Conservation (phyloP, 148 eudicot species). For the Pouteria glomerata region DNA sequence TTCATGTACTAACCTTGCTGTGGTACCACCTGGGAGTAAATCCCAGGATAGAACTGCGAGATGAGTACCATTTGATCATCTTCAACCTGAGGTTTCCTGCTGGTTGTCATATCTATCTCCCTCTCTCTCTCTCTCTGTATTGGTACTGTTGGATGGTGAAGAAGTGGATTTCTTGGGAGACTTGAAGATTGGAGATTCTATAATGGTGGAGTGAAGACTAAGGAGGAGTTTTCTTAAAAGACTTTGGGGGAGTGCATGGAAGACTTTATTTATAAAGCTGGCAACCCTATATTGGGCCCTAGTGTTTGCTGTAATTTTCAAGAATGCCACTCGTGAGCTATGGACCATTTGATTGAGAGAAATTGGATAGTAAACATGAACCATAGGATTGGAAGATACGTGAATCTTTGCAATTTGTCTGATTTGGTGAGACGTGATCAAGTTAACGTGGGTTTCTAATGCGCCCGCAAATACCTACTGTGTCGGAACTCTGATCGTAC, state of each 20-base stretch:
- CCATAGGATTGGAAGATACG: too few relatives aligned
- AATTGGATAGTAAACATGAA: too few relatives aligned
- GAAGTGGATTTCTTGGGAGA: constrained; percentile 12
- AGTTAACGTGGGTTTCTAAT: too few relatives aligned
- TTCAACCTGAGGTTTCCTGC: constrained; percentile 16
- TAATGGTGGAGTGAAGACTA: constrained; percentile 15
- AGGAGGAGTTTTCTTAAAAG: constrained; percentile 8
- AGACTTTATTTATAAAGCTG: constrained; percentile 25
- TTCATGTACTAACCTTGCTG: constrained; percentile 40
- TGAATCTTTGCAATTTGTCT: too few relatives aligned
- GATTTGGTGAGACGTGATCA: too few relatives aligned
- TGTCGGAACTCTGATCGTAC: too few relatives aligned
- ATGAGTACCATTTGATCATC: constrained; percentile 56
- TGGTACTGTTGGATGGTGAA: not conserved
- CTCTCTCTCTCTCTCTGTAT: constrained; percentile 11
- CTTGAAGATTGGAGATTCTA: constrained; percentile 23
- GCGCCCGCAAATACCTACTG: too few relatives aligned
- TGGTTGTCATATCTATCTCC: constrained; percentile 8
- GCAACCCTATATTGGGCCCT: not conserved
- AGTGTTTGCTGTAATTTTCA: constrained; percentile 5
- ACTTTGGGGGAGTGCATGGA: not conserved
- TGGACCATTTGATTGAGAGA: too few relatives aligned
- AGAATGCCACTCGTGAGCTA: constrained; percentile 24
- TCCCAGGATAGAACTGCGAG: constrained; percentile 45
- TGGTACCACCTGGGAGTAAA: constrained; percentile 38